Percentiles rank a stretch among this genome's conserved stretches.
These are phyloP conservation scores for Lactarius sp. DNA, from an alignment of 768 basidiomycete genomes.

Conservation along the genomic window DNA sequence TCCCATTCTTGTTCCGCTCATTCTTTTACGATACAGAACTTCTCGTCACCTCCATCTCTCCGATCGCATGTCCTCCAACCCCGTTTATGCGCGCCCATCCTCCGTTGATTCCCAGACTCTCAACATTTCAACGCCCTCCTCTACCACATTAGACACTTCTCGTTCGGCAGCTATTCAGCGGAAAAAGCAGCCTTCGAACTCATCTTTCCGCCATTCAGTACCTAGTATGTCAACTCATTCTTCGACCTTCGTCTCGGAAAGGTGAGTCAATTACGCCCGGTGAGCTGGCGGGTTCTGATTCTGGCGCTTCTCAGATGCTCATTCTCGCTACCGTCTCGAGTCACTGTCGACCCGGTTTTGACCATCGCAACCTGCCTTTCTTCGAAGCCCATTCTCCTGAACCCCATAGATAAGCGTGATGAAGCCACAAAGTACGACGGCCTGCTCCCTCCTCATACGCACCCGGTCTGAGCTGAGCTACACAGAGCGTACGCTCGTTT, in stretches of 20 bases:
- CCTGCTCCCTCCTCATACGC: background rate
- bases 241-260: background rate
- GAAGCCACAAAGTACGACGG: constrained; percentile 59
- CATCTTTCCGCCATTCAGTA: constrained; percentile 14
- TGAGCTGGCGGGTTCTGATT: too few relatives aligned
- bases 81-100: constrained; percentile 51
- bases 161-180: constrained; percentile 13
- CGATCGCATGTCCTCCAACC: constrained; percentile 49
- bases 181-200: constrained; percentile 16
- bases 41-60: constrained; percentile 32
- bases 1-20: background rate
- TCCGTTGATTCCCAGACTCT: constrained; percentile 43
- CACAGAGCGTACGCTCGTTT: too few relatives aligned
- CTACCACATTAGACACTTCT: constrained; percentile 23
- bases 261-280: too few relatives aligned
- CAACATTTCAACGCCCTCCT: constrained; percentile 31
- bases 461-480: background rate
- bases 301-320: too few relatives aligned
- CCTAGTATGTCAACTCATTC: constrained; percentile 22
- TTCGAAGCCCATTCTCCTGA: constrained; percentile 81
- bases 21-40: constrained; percentile 12
- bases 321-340: constrained; percentile 37
- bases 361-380: constrained; percentile 81
- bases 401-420: constrained; percentile 77
- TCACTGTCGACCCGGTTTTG: constrained; percentile 59